These are phyloP conservation scores for Atkinsonella hypoxylon DNA, from an alignment of 2,329 filamentous ascomycete genomes.

Conservation along the genomic window DNA sequence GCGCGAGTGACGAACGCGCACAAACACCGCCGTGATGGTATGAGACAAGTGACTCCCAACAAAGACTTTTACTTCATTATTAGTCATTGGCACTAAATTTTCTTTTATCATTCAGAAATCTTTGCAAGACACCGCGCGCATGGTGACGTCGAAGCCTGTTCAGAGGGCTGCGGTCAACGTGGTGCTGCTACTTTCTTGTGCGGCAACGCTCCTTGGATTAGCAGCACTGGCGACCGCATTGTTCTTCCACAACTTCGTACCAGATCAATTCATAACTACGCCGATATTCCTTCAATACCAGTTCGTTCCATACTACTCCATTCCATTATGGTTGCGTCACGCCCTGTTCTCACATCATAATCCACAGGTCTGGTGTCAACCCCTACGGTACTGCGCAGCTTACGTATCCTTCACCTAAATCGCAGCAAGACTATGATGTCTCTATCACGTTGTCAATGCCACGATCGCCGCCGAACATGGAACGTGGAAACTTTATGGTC, in stretches of 20 bases:
- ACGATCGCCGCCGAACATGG: conserved; percentile 62
- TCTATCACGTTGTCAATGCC: conserved; percentile 64
- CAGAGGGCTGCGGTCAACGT: conserved; percentile 37
- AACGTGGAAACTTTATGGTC: conserved; percentile 89
- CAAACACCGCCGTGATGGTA: conserved; percentile 1
- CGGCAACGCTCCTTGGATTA: conserved; percentile 32
- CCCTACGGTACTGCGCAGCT: conserved; percentile 41
- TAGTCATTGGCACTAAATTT: not conserved
- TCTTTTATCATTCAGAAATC: conserved; percentile 16
- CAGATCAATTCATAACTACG: conserved; percentile 38
- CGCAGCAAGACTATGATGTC: conserved; percentile 76
- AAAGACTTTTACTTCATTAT: not conserved
- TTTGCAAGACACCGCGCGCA: conserved; percentile 23
- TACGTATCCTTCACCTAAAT: conserved; percentile 41
- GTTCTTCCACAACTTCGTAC: conserved; percentile 46
- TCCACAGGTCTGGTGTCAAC: conserved; percentile 32
- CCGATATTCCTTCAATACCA: conserved; percentile 48
- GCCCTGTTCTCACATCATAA: conserved; percentile 7
- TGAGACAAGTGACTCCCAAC: not conserved
- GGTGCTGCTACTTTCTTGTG: conserved; percentile 30
- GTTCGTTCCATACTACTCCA: conserved; percentile 23
- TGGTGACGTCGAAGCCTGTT: conserved; percentile 38
- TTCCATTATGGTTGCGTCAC: not conserved
- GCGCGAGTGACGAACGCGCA: not conserved
- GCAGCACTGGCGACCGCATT: conserved; percentile 37